Evolutionary conservation across 2,329 filamentous ascomycete genomes (phyloP).

Genomic region (Aureobasidium sp.): DNA sequence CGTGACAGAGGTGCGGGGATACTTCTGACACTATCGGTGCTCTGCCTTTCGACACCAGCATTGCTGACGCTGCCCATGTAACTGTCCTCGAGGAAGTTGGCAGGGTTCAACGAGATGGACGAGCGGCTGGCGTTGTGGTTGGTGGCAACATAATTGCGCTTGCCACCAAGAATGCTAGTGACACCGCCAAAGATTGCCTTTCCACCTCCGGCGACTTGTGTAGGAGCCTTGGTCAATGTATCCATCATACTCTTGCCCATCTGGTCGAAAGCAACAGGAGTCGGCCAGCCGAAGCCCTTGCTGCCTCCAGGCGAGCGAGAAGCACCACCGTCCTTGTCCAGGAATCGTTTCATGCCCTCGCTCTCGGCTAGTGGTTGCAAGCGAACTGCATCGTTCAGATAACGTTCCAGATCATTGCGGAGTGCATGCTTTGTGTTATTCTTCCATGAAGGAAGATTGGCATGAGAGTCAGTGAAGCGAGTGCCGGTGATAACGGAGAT

Average conservation of each 20-base stretch:
- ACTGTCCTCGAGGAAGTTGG: constrained; percentile 8
- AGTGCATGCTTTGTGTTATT: constrained; percentile 67
- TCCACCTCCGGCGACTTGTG: constrained; percentile 70
- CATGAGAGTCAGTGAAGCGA: constrained; percentile 69
- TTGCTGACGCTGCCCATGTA: constrained; percentile 11
- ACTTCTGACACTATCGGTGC: constrained; percentile 10
- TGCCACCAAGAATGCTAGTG: constrained; percentile 64
- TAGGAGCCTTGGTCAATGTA: constrained; percentile 76
- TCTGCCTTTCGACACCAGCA: constrained; percentile 3
- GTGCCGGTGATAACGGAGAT: constrained; percentile 84
- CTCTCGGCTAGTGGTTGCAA: constrained; percentile 78
- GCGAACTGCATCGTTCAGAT: constrained; percentile 74
- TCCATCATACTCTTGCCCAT: constrained; percentile 91
- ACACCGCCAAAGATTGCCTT: constrained; percentile 84
- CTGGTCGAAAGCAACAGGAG: constrained; percentile 57
- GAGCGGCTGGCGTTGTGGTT: constrained; percentile 3
- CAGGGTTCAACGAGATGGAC: constrained; percentile 10
- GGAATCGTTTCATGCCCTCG: constrained; percentile 88
- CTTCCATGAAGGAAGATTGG: constrained; percentile 72
- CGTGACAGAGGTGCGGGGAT: background rate
- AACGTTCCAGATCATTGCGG: constrained; percentile 74
- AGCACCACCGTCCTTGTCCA: constrained; percentile 79
- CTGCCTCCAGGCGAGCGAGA: constrained; percentile 44
- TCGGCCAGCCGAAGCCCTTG: constrained; percentile 49
- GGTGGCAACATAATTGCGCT: constrained; percentile 14